Percentiles rank a stretch among this genome's conserved stretches.
Conservation (phyloP, 2,329 filamentous ascomycete species). For the Fusarium musae region DNA sequence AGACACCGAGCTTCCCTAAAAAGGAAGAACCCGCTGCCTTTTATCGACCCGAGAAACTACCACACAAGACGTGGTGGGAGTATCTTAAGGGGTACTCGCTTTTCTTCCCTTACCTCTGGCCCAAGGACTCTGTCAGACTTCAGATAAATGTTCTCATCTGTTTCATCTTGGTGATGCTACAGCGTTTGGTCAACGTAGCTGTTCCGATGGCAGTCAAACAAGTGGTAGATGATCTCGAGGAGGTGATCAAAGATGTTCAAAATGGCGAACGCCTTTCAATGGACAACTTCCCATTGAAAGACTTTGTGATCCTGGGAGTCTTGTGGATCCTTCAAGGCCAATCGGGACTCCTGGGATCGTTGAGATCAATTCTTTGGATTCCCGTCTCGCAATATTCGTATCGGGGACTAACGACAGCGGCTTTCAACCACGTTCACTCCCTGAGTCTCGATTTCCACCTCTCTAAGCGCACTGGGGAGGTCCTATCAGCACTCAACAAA, state of each 20-base stretch:
- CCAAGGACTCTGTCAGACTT: slow-evolving; percentile 77
- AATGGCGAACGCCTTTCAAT: slow-evolving; percentile 48
- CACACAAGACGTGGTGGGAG: slow-evolving; percentile 94
- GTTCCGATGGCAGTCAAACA: slow-evolving; percentile 84
- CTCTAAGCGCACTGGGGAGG: slow-evolving; percentile 95
- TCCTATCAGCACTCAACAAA: slow-evolving; percentile 94
- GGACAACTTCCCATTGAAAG: slow-evolving; percentile 50
- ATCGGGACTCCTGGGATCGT: slow-evolving; percentile 85
- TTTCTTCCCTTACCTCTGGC: slow-evolving; percentile 98
- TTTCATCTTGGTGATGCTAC: slow-evolving; percentile 80
- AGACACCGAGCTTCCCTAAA: slow-evolving; percentile 43
- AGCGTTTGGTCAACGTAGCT: slow-evolving; percentile 85
- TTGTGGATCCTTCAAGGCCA: slow-evolving; percentile 90
- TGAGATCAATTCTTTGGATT: slow-evolving; percentile 90
- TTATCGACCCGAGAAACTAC: slow-evolving; percentile 87
- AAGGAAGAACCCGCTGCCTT: slow-evolving; percentile 79
- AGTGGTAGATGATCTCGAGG: slow-evolving; percentile 79
- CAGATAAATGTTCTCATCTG: slow-evolving; percentile 85
- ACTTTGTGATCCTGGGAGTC: slow-evolving; percentile 61
- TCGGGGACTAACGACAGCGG: slow-evolving; percentile 89
- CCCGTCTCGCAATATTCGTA: slow-evolving; percentile 98
- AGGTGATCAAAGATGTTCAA: slow-evolving; percentile 61
- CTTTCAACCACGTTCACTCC: slow-evolving; percentile 96
- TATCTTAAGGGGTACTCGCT: slow-evolving; percentile 92
- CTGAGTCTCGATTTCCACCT: slow-evolving; percentile 97